These are phyloP conservation scores for Spathaspora sp. DNA, from an alignment of 1,139 yeast genomes.

Conservation along the genomic window DNA sequence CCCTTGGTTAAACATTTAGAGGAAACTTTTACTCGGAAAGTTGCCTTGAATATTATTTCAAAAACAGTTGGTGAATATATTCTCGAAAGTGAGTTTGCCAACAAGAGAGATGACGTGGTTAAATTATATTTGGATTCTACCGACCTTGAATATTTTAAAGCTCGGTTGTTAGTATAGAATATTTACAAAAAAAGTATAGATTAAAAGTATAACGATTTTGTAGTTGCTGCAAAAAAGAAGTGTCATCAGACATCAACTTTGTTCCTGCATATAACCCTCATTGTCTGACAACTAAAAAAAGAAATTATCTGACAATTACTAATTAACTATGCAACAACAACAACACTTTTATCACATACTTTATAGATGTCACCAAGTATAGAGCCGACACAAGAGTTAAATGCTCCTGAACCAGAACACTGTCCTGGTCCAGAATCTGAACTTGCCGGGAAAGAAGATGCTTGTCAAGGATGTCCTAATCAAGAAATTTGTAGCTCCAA, in stretches of 20 bases:
- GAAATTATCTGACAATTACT: background rate
- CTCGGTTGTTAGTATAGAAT: conserved; percentile 10
- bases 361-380: conserved; percentile 25
- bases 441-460: conserved; percentile 88
- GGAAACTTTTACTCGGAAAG: conserved; percentile 31
- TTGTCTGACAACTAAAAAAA: background rate
- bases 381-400: conserved; percentile 22
- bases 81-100: conserved; percentile 20
- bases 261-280: conserved; percentile 4
- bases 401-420: conserved; percentile 83
- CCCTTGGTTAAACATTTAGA: conserved; percentile 34
- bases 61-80: conserved; percentile 46
- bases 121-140: conserved; percentile 48
- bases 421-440: conserved; percentile 99
- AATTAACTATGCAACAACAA: background rate
- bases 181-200: background rate
- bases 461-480: conserved; percentile 94
- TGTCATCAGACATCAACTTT: background rate
- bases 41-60: conserved; percentile 54
- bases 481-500: conserved; percentile 81
- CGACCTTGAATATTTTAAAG: conserved; percentile 40
- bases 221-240: background rate
- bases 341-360: background rate
- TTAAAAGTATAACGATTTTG: conserved; percentile 7
- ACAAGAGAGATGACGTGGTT: conserved; percentile 24